Conservation (phyloP, 1,284 basidiomycete species). For the Golubevia pallescens region DNA sequence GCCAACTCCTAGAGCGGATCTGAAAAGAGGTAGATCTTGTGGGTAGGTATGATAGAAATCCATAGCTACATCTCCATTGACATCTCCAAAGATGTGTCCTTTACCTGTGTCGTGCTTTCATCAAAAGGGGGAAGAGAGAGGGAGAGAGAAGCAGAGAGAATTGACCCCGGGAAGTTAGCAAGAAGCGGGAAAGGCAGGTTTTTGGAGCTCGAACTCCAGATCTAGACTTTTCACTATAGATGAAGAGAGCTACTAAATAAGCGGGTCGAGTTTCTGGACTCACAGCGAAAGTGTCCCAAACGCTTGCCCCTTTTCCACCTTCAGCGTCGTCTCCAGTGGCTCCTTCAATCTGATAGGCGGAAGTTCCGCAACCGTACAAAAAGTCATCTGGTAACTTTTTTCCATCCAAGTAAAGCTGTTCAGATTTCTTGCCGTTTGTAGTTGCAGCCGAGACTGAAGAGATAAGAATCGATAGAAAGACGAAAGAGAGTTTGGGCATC, state of each 20-base stretch:
- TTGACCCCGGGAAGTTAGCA: too few relatives aligned
- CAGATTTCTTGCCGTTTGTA: neutral
- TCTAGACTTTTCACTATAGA: too few relatives aligned
- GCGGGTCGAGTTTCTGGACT: too few relatives aligned
- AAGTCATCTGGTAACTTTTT: conserved; percentile 12
- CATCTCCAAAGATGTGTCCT: conserved; percentile 7
- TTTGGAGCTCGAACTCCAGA: too few relatives aligned
- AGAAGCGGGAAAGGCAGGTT: too few relatives aligned
- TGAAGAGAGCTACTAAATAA: too few relatives aligned
- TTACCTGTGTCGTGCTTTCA: conserved; percentile 10
- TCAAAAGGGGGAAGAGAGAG: too few relatives aligned
- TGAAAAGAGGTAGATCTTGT: conserved; percentile 15
- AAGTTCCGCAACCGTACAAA: conserved; percentile 16
- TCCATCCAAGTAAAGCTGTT: conserved; percentile 1
- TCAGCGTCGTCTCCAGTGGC: conserved; percentile 6
- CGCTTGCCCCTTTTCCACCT: conserved; percentile 10
- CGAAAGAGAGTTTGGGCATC: neutral
- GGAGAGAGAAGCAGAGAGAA: too few relatives aligned
- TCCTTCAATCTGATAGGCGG: conserved; percentile 22
- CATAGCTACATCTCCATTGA: conserved; percentile 11
- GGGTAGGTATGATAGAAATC: conserved; percentile 22
- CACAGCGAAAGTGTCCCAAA: conserved; percentile 17
- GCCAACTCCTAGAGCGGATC: conserved; percentile 12
- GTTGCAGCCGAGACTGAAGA: neutral
- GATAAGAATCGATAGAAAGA: neutral